phyloP scores from a whole-genome alignment of 2,329 filamentous ascomycete species.

The Fusarium nygamai region DNA sequence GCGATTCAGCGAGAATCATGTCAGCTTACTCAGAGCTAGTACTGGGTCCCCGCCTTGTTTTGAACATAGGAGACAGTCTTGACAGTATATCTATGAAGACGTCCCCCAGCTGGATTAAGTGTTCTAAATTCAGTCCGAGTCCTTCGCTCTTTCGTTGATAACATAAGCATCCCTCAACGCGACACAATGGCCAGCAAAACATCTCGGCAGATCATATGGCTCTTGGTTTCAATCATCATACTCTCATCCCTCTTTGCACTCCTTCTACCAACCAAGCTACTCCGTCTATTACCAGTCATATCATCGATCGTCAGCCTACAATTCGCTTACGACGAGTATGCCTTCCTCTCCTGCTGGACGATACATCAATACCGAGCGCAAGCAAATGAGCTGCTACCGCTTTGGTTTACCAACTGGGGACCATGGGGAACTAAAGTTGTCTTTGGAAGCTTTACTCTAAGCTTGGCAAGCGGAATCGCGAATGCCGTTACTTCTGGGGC shows the following conservation, averaged over 20 bases:
- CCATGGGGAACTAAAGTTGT: not conserved
- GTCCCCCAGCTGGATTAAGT: not conserved
- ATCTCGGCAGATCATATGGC: not conserved
- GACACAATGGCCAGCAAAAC: not conserved
- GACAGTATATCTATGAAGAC: not conserved
- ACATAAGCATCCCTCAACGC: not conserved
- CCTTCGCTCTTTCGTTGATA: accelerated
- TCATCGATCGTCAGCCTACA: not conserved
- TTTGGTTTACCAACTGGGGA: not conserved
- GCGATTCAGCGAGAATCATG: not conserved
- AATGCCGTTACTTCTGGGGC: not conserved
- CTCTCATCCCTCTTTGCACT: not conserved
- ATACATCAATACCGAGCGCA: not conserved
- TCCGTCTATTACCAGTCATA: not conserved
- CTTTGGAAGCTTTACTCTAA: not conserved
- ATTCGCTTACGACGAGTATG: not conserved
- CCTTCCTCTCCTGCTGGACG: not conserved
- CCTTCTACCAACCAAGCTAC: accelerated
- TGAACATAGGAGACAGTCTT: accelerated
- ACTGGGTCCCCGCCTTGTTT: too few relatives aligned
- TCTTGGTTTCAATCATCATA: not conserved
- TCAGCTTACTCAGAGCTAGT: not conserved
- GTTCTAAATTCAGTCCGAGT: accelerated
- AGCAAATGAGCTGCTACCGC: not conserved
- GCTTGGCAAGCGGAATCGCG: not conserved